Percentiles rank a stretch among this genome's conserved stretches.
phyloP scores from a whole-genome alignment of 2,329 filamentous ascomycete species.

The Thelonectria olida region DNA sequence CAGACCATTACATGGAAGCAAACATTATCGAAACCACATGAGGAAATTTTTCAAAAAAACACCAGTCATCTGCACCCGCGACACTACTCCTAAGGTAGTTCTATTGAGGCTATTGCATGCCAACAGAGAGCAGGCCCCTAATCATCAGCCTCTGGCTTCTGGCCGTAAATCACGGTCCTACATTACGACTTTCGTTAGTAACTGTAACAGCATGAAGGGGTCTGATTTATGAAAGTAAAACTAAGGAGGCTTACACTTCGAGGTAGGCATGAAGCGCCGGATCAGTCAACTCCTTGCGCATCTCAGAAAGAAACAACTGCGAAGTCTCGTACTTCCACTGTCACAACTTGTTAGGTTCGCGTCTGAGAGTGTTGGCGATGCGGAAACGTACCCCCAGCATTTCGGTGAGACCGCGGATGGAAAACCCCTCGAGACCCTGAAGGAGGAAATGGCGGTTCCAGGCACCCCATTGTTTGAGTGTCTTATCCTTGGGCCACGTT shows the following conservation, averaged over 20 bases:
- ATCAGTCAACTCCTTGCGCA: background rate
- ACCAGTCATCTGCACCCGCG: too few species aligned
- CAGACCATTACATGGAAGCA: too few species aligned
- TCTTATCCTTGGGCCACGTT: slow-evolving; percentile 42
- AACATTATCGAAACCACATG: too few species aligned
- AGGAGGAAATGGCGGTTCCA: slow-evolving; percentile 32
- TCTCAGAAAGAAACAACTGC: background rate
- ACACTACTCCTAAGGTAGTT: too few species aligned
- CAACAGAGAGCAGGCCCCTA: background rate
- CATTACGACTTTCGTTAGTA: background rate
- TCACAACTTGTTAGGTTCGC: background rate
- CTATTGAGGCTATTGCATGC: too few species aligned
- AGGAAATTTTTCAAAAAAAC: too few species aligned
- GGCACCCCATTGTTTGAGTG: slow-evolving; percentile 31
- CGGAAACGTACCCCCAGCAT: slow-evolving; percentile 21
- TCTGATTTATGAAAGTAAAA: too few species aligned
- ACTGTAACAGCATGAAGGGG: background rate
- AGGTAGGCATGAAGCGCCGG: background rate
- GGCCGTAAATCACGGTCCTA: background rate
- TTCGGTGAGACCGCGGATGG: slow-evolving; percentile 30
- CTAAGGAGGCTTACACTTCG: background rate
- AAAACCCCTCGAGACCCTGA: slow-evolving; percentile 31
- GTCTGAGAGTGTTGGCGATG: background rate
- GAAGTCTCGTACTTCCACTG: background rate
- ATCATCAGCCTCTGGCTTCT: background rate